Base-by-base conservation (phyloP, 768 basidiomycete species). In the Russula earlei region DNA sequence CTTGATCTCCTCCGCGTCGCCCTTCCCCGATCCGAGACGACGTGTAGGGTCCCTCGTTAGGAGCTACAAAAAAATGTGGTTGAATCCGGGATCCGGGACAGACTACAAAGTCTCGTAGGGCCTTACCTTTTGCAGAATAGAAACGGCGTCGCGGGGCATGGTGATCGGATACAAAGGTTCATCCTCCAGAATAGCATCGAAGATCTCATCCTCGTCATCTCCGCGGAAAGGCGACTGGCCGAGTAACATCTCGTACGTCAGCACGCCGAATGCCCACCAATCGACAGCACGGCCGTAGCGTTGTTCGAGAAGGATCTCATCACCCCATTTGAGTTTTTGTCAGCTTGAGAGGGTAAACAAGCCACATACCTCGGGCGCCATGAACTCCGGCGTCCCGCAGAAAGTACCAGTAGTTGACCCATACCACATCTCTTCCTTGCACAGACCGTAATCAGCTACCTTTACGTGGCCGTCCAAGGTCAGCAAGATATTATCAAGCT, bases 181-280 rank as follows among this genome's bases (percentile, higher is more conserved):
- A 66, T 99, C 96, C 70, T 98, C 96, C 31, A 99, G 72, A 63
- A 99, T 98, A 38, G 96, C 96, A 69, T 99, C 96, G 68, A 98
- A 99, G 57, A 99, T 98, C 76, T 99, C 96, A 67, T 99, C 96
- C 69, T 98, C 96, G 63, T 98, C 96, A 64, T 99, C 96, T 55
- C 96, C 96, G 43, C 94, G 85, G 85, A 99, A 99, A 3, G 96
- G 96, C 5, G 96, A 98, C 72, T 98, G 96, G 44, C 96, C 96
- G 24, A 98, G 78, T 52, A 99, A 72, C 96, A 99, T 99, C 73
- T 99, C 96, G 68, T 99, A 99, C 24, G 88, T 97, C 64, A 99
- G 72, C 4, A 99, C 96, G 61, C 96, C 96, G 68, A 98, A 98
- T 12, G 96, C 96, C 96, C 96, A 99, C 96, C 96, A 99, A 68